Conservation (phyloP, 2,329 filamentous ascomycete species). For the Microdochium trichocladiopsis region DNA sequence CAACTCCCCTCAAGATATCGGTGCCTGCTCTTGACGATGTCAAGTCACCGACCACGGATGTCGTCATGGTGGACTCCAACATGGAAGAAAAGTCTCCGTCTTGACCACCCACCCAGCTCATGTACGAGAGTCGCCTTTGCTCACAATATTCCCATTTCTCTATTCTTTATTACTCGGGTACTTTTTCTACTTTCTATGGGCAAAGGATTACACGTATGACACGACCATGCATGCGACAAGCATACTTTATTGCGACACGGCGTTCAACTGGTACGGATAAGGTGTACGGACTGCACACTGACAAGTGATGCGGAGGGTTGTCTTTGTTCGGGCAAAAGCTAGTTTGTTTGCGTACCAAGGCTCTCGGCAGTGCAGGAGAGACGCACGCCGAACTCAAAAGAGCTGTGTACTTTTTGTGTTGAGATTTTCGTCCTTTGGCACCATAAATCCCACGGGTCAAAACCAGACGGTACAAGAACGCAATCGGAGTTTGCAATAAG, state of each 20-base stretch:
- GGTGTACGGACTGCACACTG: background rate
- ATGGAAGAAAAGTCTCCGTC: constrained; percentile 17
- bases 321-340: background rate
- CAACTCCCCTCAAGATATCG: constrained; percentile 26
- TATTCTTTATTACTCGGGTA: background rate
- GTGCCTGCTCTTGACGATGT: constrained; percentile 23
- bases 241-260: background rate
- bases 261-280: background rate
- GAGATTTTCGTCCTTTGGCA: background rate
- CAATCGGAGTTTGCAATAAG: background rate
- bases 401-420: background rate
- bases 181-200: background rate
- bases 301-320: background rate
- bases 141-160: background rate
- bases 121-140: background rate
- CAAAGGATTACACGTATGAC: background rate
- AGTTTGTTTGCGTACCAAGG: background rate
- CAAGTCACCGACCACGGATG: constrained; percentile 27
- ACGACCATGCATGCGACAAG: background rate
- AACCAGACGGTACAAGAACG: background rate
- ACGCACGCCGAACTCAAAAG: background rate
- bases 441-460: background rate
- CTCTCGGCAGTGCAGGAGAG: background rate
- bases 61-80: constrained; percentile 24
- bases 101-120: background rate